Percentiles rank a stretch among this genome's conserved stretches.
phyloP scores from a whole-genome alignment of 345 rosid species.

The Aurinia saxatilis region DNA sequence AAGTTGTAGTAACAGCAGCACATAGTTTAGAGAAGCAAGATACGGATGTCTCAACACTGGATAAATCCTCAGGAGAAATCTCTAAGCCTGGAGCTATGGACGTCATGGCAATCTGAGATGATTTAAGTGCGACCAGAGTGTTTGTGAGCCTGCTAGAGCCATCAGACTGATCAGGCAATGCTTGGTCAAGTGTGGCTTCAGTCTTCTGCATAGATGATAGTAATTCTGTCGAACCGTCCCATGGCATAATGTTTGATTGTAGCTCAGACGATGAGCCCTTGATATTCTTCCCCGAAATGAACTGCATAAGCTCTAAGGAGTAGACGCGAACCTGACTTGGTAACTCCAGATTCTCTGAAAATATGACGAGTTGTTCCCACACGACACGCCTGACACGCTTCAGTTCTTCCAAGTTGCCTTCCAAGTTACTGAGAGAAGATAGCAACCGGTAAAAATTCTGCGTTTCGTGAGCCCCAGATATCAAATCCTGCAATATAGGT shows the following conservation, averaged over 20 bases:
- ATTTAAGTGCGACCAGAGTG: slow-evolving; percentile 84
- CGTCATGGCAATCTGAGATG: slow-evolving; percentile 63
- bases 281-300: slow-evolving; percentile 47
- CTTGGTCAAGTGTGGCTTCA: slow-evolving; percentile 29
- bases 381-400: slow-evolving; percentile 58
- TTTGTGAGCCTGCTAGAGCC: slow-evolving; percentile 59
- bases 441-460: slow-evolving; percentile 51
- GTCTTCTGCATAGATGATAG: slow-evolving; percentile 40
- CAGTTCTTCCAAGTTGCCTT: slow-evolving; percentile 59
- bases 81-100: slow-evolving; percentile 55
- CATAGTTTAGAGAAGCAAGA: slow-evolving; percentile 70
- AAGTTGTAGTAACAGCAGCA: slow-evolving; percentile 35
- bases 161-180: slow-evolving; percentile 42
- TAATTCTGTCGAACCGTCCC: slow-evolving; percentile 80
- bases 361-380: slow-evolving; percentile 65
- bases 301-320: slow-evolving; percentile 84
- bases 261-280: slow-evolving; percentile 55
- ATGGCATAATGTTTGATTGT: slow-evolving; percentile 48
- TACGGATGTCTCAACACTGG: slow-evolving; percentile 44
- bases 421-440: slow-evolving; percentile 74
- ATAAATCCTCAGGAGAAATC: slow-evolving; percentile 64
- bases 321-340: slow-evolving; percentile 69
- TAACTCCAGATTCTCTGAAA: slow-evolving; percentile 69
- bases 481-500: slow-evolving; percentile 52
- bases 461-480: slow-evolving; percentile 37